A percentile compares a stretch with the other conserved stretches of the same genome.
These are phyloP conservation scores for Agaricus blazei DNA, from an alignment of 768 basidiomycete genomes.

Conservation along the genomic window DNA sequence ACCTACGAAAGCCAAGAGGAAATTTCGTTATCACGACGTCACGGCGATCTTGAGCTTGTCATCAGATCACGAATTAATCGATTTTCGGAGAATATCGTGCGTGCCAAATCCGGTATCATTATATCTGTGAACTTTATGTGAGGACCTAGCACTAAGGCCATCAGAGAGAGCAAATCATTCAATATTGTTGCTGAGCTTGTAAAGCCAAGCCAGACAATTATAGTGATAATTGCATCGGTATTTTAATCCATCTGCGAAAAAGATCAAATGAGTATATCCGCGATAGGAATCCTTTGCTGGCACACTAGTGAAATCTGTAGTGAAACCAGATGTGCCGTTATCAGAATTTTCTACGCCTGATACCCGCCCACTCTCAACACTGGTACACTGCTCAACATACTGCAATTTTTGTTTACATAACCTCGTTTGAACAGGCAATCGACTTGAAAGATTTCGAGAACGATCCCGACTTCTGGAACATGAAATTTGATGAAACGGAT, in stretches of 20 bases:
- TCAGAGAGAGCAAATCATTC: slow-evolving; percentile 57
- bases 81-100: slow-evolving; percentile 77
- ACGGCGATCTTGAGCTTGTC: slow-evolving; percentile 72
- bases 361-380: slow-evolving; percentile 62
- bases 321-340: slow-evolving; percentile 52
- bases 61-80: slow-evolving; percentile 70
- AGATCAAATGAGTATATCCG: not conserved
- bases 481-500: slow-evolving; percentile 33
- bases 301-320: slow-evolving; percentile 41
- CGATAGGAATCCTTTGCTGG: slow-evolving; percentile 73
- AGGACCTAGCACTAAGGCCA: slow-evolving; percentile 55
- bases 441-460: slow-evolving; percentile 66
- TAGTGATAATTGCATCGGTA: slow-evolving; percentile 61
- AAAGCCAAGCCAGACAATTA: slow-evolving; percentile 71
- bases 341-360: slow-evolving; percentile 60
- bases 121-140: not conserved
- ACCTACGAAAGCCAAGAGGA: slow-evolving; percentile 31
- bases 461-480: slow-evolving; percentile 64
- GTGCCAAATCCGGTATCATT: slow-evolving; percentile 12
- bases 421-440: slow-evolving; percentile 41
- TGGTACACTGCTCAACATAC: slow-evolving; percentile 32
- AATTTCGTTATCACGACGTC: slow-evolving; percentile 43
- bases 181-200: slow-evolving; percentile 52
- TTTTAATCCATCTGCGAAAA: slow-evolving; percentile 2
- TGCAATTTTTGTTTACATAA: not conserved